phyloP scores from a whole-genome alignment of 73 alveolate genomes.

The Paramecium sonneborni region DNA sequence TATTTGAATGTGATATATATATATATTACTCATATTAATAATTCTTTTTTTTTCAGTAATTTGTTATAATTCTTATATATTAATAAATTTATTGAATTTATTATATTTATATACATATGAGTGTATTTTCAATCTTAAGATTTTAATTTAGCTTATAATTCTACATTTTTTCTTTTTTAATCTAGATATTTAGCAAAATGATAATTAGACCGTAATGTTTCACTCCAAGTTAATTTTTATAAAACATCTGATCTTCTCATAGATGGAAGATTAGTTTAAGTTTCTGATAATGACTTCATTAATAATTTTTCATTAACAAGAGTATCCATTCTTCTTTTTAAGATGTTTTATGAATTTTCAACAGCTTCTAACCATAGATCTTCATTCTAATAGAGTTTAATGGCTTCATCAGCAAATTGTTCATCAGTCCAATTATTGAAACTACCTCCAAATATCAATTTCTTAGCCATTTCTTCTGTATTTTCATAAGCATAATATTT shows the following conservation, averaged over 20 bases:
- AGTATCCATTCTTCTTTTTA: slow-evolving; percentile 63
- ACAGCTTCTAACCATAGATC: slow-evolving; percentile 27
- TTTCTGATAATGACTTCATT: background rate
- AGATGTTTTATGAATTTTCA: background rate
- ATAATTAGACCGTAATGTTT: slow-evolving; percentile 53
- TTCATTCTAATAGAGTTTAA: slow-evolving; percentile 43
- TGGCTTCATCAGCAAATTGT: slow-evolving; percentile 53
- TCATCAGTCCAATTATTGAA: slow-evolving; percentile 48
- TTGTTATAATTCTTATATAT: too few relatives aligned
- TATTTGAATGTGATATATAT: background rate
- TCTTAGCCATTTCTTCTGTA: background rate
- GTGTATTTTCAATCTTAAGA: background rate
- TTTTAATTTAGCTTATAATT: background rate
- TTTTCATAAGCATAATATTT: background rate
- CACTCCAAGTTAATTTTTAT: slow-evolving; percentile 64
- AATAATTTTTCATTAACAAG: background rate
- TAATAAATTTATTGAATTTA: too few relatives aligned
- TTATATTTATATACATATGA: background rate
- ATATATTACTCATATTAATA: background rate
- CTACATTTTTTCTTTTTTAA: slow-evolving; percentile 36
- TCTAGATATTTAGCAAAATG: slow-evolving; percentile 56
- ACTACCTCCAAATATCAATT: slow-evolving; percentile 62
- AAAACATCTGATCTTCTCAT: slow-evolving; percentile 32
- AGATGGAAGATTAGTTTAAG: background rate
- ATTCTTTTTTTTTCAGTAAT: background rate